Base-by-base conservation (phyloP, 169 alveolate species). In the Ichthyophthirius multifiliis region DNA sequence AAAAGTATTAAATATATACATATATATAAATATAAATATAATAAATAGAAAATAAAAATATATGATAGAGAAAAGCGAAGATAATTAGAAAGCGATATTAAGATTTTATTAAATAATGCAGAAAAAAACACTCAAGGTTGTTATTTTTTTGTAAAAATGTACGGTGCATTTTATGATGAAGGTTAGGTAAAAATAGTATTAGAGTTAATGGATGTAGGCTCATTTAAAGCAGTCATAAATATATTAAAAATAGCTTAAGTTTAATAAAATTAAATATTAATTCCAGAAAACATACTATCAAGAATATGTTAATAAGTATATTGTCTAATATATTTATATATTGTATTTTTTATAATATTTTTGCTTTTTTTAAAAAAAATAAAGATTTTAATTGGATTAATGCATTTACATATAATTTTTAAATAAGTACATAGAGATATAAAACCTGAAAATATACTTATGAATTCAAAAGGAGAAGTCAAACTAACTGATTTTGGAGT, bases 301-400 rank as follows among this genome's bases (percentile, higher is more conserved):
- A 73, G 48, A 37, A 81, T 81, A 13, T 43, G 82, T 23, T 41
- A 48, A 34, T 16, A 85, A 84, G 83, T 77, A 77, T 30, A 73
- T 73, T 31, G 71, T 76, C 64, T 71, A 83, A 74, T 75, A 62
- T 47, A 76, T 74, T 32, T 65, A 75, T 65, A 48, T 75, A 43
- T 76, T 81, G 43, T 48, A 74, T 75, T 31, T 80, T 16, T 67
- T 48, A 63, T 65, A 75, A 18, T 76, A 76, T 43, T 67, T 67
- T n/a, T n/a, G n/a, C n/a, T n/a, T n/a, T n/a, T n/a, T n/a, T n/a
- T n/a, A n/a, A n/a, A n/a, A n/a, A n/a, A n/a, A n/a, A 12, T 47
- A 18, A 47, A 82, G 64, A 89, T 84, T 62, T 78, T 89, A 80
- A 84, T 85, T 47, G 93, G 88, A 67, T 75, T 89, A 46, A 85